Base-by-base conservation (phyloP, 2,329 filamentous ascomycete genomes). In the Alternaria gansuensis region DNA sequence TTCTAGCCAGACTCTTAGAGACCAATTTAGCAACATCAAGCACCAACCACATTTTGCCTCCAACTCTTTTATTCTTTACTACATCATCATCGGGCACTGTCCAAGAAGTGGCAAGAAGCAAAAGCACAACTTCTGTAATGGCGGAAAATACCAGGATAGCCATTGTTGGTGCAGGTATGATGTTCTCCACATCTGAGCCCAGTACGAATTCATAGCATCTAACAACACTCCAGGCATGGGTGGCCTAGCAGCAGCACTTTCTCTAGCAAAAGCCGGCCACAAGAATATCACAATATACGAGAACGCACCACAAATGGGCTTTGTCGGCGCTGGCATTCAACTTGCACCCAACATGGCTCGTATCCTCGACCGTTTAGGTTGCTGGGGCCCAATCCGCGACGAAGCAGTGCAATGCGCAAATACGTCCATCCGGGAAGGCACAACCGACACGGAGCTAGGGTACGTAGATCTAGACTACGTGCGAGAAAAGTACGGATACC, bases 291-390 rank as follows among this genome's bases (percentile, higher is more conserved):
- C 89, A 54, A 86, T 94, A 50, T 94, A 88, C 74, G 91, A 94
- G 74, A 85, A 83, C 34, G 90, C 90, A 0, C 85, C 88, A 4
- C 85, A 87, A 64, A 83, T 94, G 4, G 91, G 91, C 5, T 94
- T 94, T 68, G 90, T 94, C 1, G 92, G 92, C 24, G 92, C 92
- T 1, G 92, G 92, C 5, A 94, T 95, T 65, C 92, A 96, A 74
- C 82, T 94, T 57, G 90, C 91, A 0, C 91, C 91, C 0, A 96
- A 95, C 66, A 90, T 94, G 84, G 88, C 88, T 3, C 85, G 90
- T 2, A 90, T 95, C 8, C 82, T 95, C 11, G 88, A 92, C 71
- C 81, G 83, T 13, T 79, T 93, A 37, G 91, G 88, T 9, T 89
- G 90, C 58, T 94, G 91, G 90, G 78, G 83, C 17, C 82, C 83